Evolutionary conservation across 2,329 filamentous ascomycete species (phyloP).

Genomic region (Aspergillus latus): DNA sequence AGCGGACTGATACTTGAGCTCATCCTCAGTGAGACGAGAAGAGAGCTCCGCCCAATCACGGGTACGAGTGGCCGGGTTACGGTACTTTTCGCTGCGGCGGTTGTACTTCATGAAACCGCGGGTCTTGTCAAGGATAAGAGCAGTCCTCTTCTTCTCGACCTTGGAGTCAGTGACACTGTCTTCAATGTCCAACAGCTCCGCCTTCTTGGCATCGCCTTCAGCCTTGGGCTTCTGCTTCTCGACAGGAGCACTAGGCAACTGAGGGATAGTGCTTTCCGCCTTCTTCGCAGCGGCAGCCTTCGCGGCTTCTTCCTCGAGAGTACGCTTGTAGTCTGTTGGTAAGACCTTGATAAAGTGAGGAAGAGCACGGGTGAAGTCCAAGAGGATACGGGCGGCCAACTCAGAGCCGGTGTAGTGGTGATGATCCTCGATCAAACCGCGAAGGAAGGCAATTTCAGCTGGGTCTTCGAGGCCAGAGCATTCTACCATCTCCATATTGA

Average conservation of each 20-base stretch:
- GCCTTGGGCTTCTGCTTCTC: constrained; percentile 60
- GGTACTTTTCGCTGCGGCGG: constrained; percentile 90
- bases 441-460: constrained; percentile 83
- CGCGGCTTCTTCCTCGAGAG: constrained; percentile 78
- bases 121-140: constrained; percentile 95
- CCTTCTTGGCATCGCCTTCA: constrained; percentile 65
- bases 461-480: constrained; percentile 80
- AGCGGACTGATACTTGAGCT: constrained; percentile 93
- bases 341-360: constrained; percentile 91
- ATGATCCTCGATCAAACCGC: constrained; percentile 91
- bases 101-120: constrained; percentile 97
- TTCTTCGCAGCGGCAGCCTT: constrained; percentile 85
- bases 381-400: constrained; percentile 83
- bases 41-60: constrained; percentile 94
- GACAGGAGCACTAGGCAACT: constrained; percentile 61
- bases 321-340: constrained; percentile 93
- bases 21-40: constrained; percentile 82
- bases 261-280: constrained; percentile 75
- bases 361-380: constrained; percentile 93
- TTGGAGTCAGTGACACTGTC: constrained; percentile 83
- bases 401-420: constrained; percentile 98
- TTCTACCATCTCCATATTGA: constrained; percentile 98
- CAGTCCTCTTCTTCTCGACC: constrained; percentile 84
- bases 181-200: constrained; percentile 79
- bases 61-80: constrained; percentile 75